Percentiles rank a stretch among this genome's conserved stretches.
Conservation (phyloP, 1,284 basidiomycete species). For the Marasmius tenuissimus region DNA sequence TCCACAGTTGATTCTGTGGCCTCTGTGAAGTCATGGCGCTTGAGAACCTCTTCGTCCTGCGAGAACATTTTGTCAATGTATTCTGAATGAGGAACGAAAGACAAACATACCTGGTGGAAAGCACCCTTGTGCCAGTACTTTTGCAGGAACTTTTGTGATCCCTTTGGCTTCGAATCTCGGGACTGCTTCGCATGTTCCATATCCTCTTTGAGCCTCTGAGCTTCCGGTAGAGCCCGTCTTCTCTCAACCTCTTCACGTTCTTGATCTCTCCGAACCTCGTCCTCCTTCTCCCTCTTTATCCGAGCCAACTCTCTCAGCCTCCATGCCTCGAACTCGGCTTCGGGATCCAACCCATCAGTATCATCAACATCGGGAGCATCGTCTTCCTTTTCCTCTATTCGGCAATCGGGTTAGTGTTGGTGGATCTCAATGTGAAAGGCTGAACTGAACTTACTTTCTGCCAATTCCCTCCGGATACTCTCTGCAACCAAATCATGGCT, state of each 20-base stretch:
- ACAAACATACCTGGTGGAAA: slow-evolving; percentile 80
- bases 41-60: slow-evolving; percentile 88
- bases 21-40: slow-evolving; percentile 84
- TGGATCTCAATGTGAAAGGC: slow-evolving; percentile 2
- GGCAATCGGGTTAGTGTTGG: slow-evolving; percentile 2
- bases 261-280: slow-evolving; percentile 71
- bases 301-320: slow-evolving; percentile 88
- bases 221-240: slow-evolving; percentile 89
- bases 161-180: slow-evolving; percentile 83
- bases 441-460: slow-evolving; percentile 62
- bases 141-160: slow-evolving; percentile 90
- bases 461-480: slow-evolving; percentile 80
- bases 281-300: slow-evolving; percentile 90
- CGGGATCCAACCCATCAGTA: slow-evolving; percentile 90
- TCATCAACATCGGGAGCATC: slow-evolving; percentile 89
- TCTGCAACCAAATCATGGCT: slow-evolving; percentile 87
- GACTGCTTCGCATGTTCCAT: slow-evolving; percentile 80
- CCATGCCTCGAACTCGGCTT: slow-evolving; percentile 95
- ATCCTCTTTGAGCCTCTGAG: slow-evolving; percentile 88
- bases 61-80: not conserved
- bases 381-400: slow-evolving; percentile 82
- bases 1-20: slow-evolving; percentile 87
- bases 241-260: slow-evolving; percentile 91
- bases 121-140: slow-evolving; percentile 99
- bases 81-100: not conserved